A percentile compares a stretch with the other conserved stretches of the same genome.
These are phyloP conservation scores for Mrakia hoshinonis DNA, from an alignment of 768 basidiomycete species.

Conservation along the genomic window DNA sequence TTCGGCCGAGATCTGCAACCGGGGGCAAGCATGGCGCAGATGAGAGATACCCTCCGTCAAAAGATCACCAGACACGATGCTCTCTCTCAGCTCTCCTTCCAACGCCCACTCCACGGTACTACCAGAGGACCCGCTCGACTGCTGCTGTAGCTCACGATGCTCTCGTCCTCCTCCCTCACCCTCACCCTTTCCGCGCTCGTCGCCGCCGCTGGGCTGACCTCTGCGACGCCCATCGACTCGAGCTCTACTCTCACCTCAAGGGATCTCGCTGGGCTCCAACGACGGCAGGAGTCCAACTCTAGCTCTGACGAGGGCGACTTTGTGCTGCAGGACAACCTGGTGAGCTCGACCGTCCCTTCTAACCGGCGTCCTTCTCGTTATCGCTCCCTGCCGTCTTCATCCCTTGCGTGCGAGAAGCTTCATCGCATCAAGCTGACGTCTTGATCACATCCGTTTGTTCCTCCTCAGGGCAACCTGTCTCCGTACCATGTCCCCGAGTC, in stretches of 20 bases:
- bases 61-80: too few relatives aligned
- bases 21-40: too few relatives aligned
- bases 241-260: neutral
- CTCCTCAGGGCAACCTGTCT: slow-evolving; percentile 16
- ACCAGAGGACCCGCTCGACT: too few relatives aligned
- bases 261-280: neutral
- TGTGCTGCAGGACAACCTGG: neutral
- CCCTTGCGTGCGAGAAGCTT: too few relatives aligned
- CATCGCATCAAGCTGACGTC: neutral
- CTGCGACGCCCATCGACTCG: neutral
- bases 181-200: neutral
- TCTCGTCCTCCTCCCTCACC: neutral
- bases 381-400: neutral
- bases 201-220: neutral
- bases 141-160: neutral
- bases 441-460: neutral
- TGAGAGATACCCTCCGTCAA: too few relatives aligned
- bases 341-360: neutral
- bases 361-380: neutral
- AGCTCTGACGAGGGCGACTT: neutral
- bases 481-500: slow-evolving; percentile 14
- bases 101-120: neutral
- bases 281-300: neutral
- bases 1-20: slow-evolving; percentile 6
- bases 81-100: neutral